Percentiles rank a stretch among this genome's conserved stretches.
These are phyloP conservation scores for Penicillium diatomitis DNA, from an alignment of 495 filamentous ascomycete genomes.

Conservation along the genomic window DNA sequence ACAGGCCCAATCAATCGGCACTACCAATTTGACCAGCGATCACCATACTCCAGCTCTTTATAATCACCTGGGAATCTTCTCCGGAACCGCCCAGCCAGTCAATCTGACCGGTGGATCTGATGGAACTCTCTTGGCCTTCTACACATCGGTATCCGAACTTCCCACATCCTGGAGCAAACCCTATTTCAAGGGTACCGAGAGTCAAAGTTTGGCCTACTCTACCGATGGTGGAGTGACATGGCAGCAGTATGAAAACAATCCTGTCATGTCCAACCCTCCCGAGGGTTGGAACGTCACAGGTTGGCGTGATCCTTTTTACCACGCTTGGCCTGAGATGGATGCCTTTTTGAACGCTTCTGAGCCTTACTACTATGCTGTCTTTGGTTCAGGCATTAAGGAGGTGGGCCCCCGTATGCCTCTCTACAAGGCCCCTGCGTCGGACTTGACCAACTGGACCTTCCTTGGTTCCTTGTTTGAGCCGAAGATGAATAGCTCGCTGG, in stretches of 20 bases:
- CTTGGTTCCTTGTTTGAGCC: slow-evolving; percentile 11
- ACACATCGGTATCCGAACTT: slow-evolving; percentile 5
- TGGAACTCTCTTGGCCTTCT: slow-evolving; percentile 10
- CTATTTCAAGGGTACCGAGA: slow-evolving; percentile 8
- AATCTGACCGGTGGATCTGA: slow-evolving; percentile 7
- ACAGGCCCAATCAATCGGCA: slow-evolving; percentile 8
- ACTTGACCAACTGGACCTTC: slow-evolving; percentile 12
- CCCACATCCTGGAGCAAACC: slow-evolving; percentile 8
- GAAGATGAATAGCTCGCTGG: slow-evolving; percentile 7
- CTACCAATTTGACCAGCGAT: slow-evolving; percentile 7
- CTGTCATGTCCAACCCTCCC: slow-evolving; percentile 6
- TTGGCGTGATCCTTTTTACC: slow-evolving; percentile 12
- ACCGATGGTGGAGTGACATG: slow-evolving; percentile 9
- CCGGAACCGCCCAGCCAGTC: slow-evolving; percentile 4
- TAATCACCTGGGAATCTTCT: slow-evolving; percentile 12
- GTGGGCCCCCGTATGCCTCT: slow-evolving; percentile 11
- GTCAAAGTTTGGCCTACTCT: slow-evolving; percentile 7
- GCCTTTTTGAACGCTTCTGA: slow-evolving; percentile 1
- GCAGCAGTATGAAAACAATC: slow-evolving; percentile 10
- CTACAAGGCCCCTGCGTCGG: slow-evolving; percentile 6
- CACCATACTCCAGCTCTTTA: slow-evolving; percentile 9
- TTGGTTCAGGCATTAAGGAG: slow-evolving; percentile 9
- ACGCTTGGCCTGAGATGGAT: slow-evolving; percentile 6
- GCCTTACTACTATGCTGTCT: slow-evolving; percentile 12
- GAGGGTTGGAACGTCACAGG: slow-evolving; percentile 10